phyloP scores from a whole-genome alignment of 306 rosid genomes.

The Bauhinia variegata region DNA sequence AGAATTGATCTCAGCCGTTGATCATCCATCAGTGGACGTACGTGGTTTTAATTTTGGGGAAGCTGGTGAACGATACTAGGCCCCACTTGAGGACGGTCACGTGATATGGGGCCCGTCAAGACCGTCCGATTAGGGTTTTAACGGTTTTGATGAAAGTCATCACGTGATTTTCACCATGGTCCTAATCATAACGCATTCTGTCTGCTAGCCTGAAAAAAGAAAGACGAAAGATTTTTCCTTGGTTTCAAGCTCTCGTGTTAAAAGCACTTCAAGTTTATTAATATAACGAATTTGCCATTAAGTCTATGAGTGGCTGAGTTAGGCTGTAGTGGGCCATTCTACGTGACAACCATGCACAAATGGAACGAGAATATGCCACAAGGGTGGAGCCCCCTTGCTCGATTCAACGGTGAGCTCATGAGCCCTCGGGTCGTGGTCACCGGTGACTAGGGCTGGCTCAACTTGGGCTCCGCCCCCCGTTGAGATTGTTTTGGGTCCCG shows the following conservation, averaged over 20 bases:
- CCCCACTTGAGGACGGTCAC: slow-evolving; percentile 6
- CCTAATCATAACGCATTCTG: background rate
- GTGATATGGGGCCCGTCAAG: slow-evolving; percentile 39
- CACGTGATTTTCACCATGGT: slow-evolving; percentile 21
- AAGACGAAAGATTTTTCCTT: slow-evolving; percentile 25
- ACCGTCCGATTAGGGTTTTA: slow-evolving; percentile 30
- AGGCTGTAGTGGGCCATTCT: background rate
- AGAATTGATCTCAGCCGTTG: slow-evolving; percentile 44
- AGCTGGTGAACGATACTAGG: background rate
- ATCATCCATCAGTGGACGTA: background rate
- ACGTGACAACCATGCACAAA: background rate
- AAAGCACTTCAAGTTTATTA: background rate
- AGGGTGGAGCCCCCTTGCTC: slow-evolving; percentile 25
- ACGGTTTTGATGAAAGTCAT: slow-evolving; percentile 40
- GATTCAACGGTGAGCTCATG: slow-evolving; percentile 36
- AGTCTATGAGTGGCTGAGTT: background rate
- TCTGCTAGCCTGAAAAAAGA: background rate
- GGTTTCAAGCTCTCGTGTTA: background rate
- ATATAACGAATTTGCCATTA: slow-evolving; percentile 30
- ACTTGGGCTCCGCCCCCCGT: background rate
- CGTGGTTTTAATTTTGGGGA: slow-evolving; percentile 2
- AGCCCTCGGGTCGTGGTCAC: slow-evolving; percentile 29
- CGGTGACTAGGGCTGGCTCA: slow-evolving; percentile 5
- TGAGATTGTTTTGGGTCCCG: slow-evolving; percentile 17
- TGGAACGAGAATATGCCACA: background rate